Base-by-base conservation (phyloP, 2,329 filamentous ascomycete genomes). In the Lasiodiplodia hormozganensis region DNA sequence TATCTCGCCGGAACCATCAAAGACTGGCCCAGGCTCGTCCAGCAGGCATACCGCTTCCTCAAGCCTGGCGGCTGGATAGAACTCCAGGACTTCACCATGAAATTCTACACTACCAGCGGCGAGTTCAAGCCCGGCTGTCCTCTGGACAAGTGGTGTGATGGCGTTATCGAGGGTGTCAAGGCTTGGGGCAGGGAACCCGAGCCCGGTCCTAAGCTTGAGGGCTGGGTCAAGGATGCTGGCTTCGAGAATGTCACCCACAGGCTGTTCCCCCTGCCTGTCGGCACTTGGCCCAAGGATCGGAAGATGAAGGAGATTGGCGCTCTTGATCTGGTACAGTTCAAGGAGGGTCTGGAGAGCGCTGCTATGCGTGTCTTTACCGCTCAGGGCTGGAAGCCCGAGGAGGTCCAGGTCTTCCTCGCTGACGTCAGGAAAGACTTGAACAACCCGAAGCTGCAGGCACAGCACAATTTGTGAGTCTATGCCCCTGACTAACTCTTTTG, bases 11-110 rank as follows among this genome's bases (percentile, higher is more conserved):
- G 82, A 34, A 82, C 84, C 40, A 82, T 91, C 52, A 78, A 81
- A n/a, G 82, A 90, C 72, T 88, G 87, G 76, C 79, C 79, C 5
- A 77, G 77, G 23, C 76, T 89, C 56, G 74, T 87, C 23, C 75
- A 80, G 21, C 80, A 83, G 56, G 81, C 87, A 4, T 85, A 86
- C 69, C 76, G 82, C 69, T 81, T 76, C 70, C 74, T 75, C 10
- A 76, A 76, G 62, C 75, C 75, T 1, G 74, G 75, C 43, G 76
- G 75, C 56, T 79, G 76, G 76, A 74, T 77, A 62, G 74, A 79
- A 65, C 75, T 78, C 40, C 71, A 74, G 66, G 74, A 76, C 51
- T 75, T 73, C 70, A 72, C 74, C 60, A 71, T 72, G 36, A 52
- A 54, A 18, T 75, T 74, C 66, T 74, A 75, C 68, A 74, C 73